Evolutionary conservation across 257 asterid species (phyloP).

Genomic region (Gynochthodes officinalis): DNA sequence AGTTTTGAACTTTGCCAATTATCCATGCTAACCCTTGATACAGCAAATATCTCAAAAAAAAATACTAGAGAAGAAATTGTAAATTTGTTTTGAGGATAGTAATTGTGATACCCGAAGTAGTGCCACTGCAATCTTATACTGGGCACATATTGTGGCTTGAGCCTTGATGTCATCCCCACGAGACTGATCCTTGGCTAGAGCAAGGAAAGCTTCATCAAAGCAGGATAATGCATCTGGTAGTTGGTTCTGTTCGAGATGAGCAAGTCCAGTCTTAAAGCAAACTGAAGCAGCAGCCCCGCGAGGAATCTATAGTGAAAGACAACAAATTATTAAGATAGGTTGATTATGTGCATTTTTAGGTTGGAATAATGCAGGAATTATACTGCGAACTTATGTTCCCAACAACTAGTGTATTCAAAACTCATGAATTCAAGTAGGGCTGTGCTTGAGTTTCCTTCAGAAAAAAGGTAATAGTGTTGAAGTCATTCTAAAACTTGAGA

Average conservation of each 20-base stretch:
- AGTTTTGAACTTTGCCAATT: background rate
- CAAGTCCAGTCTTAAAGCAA: conserved; percentile 95
- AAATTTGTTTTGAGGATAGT: background rate
- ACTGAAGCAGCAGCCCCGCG: conserved; percentile 95
- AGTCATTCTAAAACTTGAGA: background rate
- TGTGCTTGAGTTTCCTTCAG: background rate
- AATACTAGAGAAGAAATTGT: background rate
- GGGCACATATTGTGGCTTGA: conserved; percentile 99
- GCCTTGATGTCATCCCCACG: conserved; percentile 99
- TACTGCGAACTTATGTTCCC: background rate
- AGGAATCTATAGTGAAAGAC: conserved; percentile 63
- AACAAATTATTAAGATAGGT: background rate
- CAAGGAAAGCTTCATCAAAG: conserved; percentile 95
- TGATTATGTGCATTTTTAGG: background rate
- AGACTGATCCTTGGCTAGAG: conserved; percentile 97
- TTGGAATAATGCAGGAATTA: background rate
- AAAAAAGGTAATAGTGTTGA: background rate
- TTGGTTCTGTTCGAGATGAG: conserved; percentile 98
- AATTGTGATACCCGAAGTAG: conserved; percentile 71
- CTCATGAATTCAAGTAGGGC: background rate
- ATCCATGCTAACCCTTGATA: background rate
- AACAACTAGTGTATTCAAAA: background rate
- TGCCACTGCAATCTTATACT: conserved; percentile 96
- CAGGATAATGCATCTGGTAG: conserved; percentile 98
- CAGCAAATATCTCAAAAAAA: background rate